A percentile compares a stretch with the other conserved stretches of the same genome.
phyloP scores from a whole-genome alignment of 371 early-diverging fungal genomes.

The Fennellomyces sp. region DNA sequence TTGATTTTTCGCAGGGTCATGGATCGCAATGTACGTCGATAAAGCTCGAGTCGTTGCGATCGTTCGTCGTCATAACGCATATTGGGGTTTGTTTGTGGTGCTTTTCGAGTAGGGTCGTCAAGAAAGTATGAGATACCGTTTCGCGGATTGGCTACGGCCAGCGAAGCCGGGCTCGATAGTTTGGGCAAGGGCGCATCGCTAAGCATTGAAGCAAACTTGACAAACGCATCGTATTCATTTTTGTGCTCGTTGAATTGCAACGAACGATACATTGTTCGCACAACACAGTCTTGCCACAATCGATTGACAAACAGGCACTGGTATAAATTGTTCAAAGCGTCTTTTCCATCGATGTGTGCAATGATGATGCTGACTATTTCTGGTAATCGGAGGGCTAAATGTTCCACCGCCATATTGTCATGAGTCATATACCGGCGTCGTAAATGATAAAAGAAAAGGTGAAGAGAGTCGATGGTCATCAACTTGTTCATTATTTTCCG shows the following conservation, averaged over 20 bases:
- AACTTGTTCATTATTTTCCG: too few relatives aligned
- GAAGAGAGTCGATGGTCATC: too few relatives aligned
- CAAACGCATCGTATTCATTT: constrained; percentile 10
- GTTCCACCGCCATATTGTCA: too few relatives aligned
- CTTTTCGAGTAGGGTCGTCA: too few relatives aligned
- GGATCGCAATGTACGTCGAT: constrained; percentile 31
- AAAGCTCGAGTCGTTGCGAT: constrained; percentile 8
- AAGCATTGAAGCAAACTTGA: constrained; percentile 13
- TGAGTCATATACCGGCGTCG: too few relatives aligned
- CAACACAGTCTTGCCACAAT: constrained; percentile 44
- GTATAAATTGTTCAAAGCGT: constrained; percentile 16
- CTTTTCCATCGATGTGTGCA: constrained; percentile 12
- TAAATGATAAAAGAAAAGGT: too few relatives aligned
- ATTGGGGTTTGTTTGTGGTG: too few relatives aligned
- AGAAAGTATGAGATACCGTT: too few relatives aligned
- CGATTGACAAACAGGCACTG: constrained; percentile 43
- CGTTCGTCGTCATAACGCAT: neutral
- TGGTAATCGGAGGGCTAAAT: constrained; percentile 34
- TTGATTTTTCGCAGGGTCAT: constrained; percentile 44
- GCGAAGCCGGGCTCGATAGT: constrained; percentile 7
- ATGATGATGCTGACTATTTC: constrained; percentile 43
- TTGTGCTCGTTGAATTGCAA: constrained; percentile 36
- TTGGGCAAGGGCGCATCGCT: neutral
- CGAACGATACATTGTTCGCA: constrained; percentile 34
- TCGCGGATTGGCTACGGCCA: constrained; percentile 11